These are phyloP conservation scores for Hemileia vastatrix DNA, from an alignment of 1,284 basidiomycete genomes.

Conservation along the genomic window DNA sequence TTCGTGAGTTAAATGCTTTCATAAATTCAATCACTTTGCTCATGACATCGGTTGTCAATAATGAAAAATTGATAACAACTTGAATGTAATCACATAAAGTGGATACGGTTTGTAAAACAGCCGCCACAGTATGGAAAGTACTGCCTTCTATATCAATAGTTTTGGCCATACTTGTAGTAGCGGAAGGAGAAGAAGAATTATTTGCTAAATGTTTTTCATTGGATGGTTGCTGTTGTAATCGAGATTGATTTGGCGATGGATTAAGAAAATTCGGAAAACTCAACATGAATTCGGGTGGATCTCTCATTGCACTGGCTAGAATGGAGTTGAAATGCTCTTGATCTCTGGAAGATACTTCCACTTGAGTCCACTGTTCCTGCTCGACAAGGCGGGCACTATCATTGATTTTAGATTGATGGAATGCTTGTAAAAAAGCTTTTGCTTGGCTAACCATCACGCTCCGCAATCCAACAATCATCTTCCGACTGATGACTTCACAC, in stretches of 20 bases:
- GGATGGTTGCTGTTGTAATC: neutral
- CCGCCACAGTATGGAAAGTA: slow-evolving; percentile 72
- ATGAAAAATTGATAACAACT: slow-evolving; percentile 74
- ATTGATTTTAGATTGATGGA: slow-evolving; percentile 73
- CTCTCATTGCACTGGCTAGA: slow-evolving; percentile 68
- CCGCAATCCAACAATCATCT: slow-evolving; percentile 84
- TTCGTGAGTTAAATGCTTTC: slow-evolving; percentile 93
- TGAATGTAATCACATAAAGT: slow-evolving; percentile 76
- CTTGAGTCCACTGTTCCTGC: slow-evolving; percentile 76
- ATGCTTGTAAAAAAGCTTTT: slow-evolving; percentile 71
- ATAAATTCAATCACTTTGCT: slow-evolving; percentile 86
- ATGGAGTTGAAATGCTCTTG: slow-evolving; percentile 66
- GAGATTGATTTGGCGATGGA: neutral
- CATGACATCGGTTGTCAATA: slow-evolving; percentile 89
- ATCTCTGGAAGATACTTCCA: slow-evolving; percentile 58
- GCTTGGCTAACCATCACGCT: slow-evolving; percentile 72
- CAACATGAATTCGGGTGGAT: slow-evolving; percentile 61
- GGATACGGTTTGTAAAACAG: slow-evolving; percentile 66
- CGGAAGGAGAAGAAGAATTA: no score
- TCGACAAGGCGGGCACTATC: slow-evolving; percentile 80
- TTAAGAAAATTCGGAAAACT: slow-evolving; percentile 3
- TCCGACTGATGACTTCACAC: slow-evolving; percentile 70
- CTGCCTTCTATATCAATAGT: slow-evolving; percentile 72
- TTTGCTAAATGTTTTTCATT: no score
- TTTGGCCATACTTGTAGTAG: no score